Evolutionary conservation across 805 yeast genomes (phyloP), one percentile per base, ranked within the genome.

Genomic region (Candida incommunis): DNA sequence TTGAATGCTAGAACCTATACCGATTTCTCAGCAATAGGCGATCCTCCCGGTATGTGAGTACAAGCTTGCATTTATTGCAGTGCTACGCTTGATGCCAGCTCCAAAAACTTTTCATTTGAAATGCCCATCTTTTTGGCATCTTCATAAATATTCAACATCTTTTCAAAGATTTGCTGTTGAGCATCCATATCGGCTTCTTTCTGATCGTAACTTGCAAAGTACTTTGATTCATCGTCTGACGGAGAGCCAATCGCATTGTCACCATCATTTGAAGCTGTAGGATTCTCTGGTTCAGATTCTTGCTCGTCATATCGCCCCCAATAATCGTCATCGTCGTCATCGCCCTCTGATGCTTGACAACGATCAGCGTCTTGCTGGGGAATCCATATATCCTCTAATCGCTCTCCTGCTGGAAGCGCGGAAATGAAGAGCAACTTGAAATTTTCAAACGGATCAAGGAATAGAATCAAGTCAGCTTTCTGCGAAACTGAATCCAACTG

Each of bases 161-260:
- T 7, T 40, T 53, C 18, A 43, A 50, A 3, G 46, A 51, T 37
- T 22, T 58, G 40, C 48, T 52, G 31, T 40, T 50, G 40, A 46
- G 51, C 48, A 16, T 26, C 24, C n/a, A 42, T 50, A 41, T 46
- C 45, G 15, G 23, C 43, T 18, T 41, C 49, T 49, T 46, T 48
- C 27, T 51, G 43, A 22, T 40, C 46, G 40, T 51, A 53, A 9
- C 49, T 50, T 16, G 31, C 42, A 41, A 44, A 48, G 16, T 47
- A 48, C 25, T 31, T 47, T 15, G 45, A 49, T 4, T 42, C 46
- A 24, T 37, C 48, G 18, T 43, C 42, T 0, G 41, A 22, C 5
- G 9, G 9, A 18, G 20, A 7, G 7, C n/a, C 37, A 5, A 11
- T 18, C 18, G 18, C 20, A 11, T 31, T 18, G 18, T 9, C 7